Base-by-base conservation (phyloP, 352 stramenopile species). In the Paralagenidium karlingii region DNA sequence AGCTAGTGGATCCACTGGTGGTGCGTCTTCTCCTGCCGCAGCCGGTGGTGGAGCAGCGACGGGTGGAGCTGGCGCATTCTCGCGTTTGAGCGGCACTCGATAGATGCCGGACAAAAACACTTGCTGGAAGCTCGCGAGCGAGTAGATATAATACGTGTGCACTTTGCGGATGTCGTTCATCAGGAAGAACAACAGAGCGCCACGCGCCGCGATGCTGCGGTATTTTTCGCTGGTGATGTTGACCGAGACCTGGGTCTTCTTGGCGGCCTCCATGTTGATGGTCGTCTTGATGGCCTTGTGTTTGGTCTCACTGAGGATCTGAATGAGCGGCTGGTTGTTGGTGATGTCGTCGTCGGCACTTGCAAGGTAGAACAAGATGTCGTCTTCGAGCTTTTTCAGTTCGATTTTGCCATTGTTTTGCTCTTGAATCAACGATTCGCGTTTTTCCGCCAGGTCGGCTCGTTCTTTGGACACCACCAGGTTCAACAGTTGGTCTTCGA, bases 71-170 rank as follows among this genome's bases (percentile, higher is more conserved):
- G n/a, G n/a, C 13, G n/a, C 8, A 60, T 19, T 45, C 49, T 37
- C 44, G 57, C 26, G 55, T 71, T 48, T 62, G 38, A 79, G 49
- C 1, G 85, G 83, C 6, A 96, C 85, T 3, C 73, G 67, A 41
- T 96, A 95, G 38, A 98, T 97, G 19, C 86, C 92, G 22, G 90
- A 92, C 31, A 97, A 75, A 53, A 97, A 96, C 13, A 97, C 91
- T 38, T 92, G 82, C 42, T 96, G 91, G 75, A 98, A 98, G 2
- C 88, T 91, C 16, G 83, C 88, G 9, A 98, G 80, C 24, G 83
- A 96, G 54, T 97, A 98, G 47, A 97, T 97, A 58, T 98, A 98
- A 65, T 97, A 97, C 36, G 83, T 94, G 45, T 98, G 90, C 15
- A 98, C 87, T 60, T 98, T 98, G 53, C 81, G 86, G 47, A 98